Evolutionary conservation across 352 stramenopile genomes (phyloP).

Genomic region (Globisporangium canariense): DNA sequence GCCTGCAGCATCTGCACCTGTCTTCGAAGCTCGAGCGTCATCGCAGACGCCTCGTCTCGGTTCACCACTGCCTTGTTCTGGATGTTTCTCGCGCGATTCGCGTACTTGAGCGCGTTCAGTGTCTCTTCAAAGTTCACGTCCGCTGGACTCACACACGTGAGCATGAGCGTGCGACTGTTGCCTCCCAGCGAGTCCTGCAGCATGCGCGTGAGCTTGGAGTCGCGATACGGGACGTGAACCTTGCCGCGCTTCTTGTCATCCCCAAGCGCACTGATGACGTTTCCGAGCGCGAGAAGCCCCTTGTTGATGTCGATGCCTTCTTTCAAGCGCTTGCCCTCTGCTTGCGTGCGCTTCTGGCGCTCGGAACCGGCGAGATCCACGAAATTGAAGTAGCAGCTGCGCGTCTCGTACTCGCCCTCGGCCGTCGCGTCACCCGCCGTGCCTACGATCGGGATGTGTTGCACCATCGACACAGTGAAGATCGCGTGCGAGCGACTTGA

Average conservation of each 20-base stretch:
- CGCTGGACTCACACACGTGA: conserved; percentile 90
- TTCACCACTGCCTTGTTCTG: conserved; percentile 88
- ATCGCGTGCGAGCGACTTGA: conserved; percentile 91
- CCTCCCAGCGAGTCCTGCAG: conserved; percentile 91
- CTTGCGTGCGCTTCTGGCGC: conserved; percentile 94
- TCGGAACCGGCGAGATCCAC: conserved; percentile 91
- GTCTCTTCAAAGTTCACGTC: conserved; percentile 92
- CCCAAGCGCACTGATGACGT: conserved; percentile 96
- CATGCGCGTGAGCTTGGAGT: conserved; percentile 94
- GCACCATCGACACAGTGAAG: conserved; percentile 85
- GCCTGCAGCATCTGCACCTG: conserved; percentile 81
- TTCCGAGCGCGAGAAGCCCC: conserved; percentile 95
- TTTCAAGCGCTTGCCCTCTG: conserved; percentile 88
- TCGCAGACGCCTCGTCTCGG: conserved; percentile 68
- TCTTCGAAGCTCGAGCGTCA: conserved; percentile 70
- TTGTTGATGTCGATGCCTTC: conserved; percentile 99
- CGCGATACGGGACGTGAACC: conserved; percentile 92
- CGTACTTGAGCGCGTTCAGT: conserved; percentile 91
- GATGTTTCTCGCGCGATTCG: conserved; percentile 89
- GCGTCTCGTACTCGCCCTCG: conserved; percentile 74
- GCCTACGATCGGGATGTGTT: conserved; percentile 66
- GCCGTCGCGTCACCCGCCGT: conserved; percentile 21
- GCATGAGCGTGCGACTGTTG: conserved; percentile 91
- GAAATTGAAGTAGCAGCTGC: conserved; percentile 89
- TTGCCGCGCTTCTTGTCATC: conserved; percentile 89